Evolutionary conservation across 108 stramenopile genomes (phyloP).

Genomic region (Schizochytrium sp.): DNA sequence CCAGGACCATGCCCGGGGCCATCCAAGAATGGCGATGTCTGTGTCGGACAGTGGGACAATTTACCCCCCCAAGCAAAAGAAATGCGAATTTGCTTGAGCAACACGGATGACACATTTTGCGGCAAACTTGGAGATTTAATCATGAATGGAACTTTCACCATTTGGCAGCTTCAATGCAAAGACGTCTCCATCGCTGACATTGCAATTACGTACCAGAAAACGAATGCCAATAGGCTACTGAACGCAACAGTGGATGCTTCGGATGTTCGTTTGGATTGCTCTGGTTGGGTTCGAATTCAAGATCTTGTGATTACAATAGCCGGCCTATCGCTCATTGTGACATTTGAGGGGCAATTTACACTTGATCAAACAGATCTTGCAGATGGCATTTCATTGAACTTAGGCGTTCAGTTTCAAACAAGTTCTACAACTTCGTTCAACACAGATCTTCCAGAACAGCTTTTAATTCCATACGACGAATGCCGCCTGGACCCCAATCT

Average conservation of each 20-base stretch:
- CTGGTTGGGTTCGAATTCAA: slow-evolving; percentile 12
- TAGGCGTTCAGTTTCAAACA: slow-evolving; percentile 33
- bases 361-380: background rate
- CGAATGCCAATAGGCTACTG: background rate
- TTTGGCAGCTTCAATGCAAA: slow-evolving; percentile 50
- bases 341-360: slow-evolving; percentile 26
- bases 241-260: background rate
- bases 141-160: background rate
- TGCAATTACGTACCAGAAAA: background rate
- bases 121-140: slow-evolving; percentile 26
- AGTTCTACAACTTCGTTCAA: background rate
- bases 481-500: slow-evolving; percentile 28
- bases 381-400: slow-evolving; percentile 13
- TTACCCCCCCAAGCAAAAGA: background rate
- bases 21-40: background rate
- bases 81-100: background rate
- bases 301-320: background rate
- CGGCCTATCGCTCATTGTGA: background rate
- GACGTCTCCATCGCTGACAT: slow-evolving; percentile 9
- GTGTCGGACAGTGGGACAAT: slow-evolving; percentile 5
- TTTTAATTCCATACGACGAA: slow-evolving; percentile 17
- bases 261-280: background rate
- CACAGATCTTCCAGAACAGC: background rate
- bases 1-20: slow-evolving; percentile 37
- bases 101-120: background rate